Evolutionary conservation across 768 basidiomycete genomes (phyloP).

Genomic region (Russula brevipes): DNA sequence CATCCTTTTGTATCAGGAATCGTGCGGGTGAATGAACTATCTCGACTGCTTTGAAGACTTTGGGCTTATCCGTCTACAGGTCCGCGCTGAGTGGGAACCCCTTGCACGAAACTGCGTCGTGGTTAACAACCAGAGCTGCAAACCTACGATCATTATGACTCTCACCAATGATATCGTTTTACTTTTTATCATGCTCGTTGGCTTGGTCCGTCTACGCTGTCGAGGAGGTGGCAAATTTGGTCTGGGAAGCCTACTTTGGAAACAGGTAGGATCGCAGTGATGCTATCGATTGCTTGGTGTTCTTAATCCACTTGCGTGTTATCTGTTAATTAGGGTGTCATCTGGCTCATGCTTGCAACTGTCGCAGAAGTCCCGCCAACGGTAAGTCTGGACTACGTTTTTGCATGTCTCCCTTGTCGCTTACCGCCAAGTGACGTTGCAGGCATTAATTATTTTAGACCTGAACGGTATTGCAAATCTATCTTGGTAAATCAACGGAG

Average conservation of each 20-base stretch:
- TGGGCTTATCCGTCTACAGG: neutral
- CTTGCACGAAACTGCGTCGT: neutral
- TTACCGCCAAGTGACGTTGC: neutral
- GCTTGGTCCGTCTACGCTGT: neutral
- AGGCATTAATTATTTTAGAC: conserved; percentile 10
- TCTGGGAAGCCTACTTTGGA: neutral
- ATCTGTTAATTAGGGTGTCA: neutral
- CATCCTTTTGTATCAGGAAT: neutral
- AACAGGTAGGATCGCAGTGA: neutral
- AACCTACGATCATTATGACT: neutral
- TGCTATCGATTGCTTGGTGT: neutral
- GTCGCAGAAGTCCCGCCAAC: neutral
- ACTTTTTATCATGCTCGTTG: neutral
- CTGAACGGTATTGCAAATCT: neutral
- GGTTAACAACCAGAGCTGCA: neutral
- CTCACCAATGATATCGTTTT: neutral
- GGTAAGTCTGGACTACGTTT: neutral
- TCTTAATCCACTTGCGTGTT: neutral
- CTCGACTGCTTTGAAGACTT: neutral
- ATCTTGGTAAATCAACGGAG: neutral
- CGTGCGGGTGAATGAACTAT: neutral
- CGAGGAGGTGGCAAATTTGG: neutral
- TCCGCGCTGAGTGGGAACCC: neutral
- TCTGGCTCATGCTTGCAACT: neutral
- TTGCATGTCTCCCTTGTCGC: neutral